These are phyloP conservation scores for Amoeboaphelidium protococcarum DNA, from an alignment of 371 early-diverging fungal species.

Conservation along the genomic window DNA sequence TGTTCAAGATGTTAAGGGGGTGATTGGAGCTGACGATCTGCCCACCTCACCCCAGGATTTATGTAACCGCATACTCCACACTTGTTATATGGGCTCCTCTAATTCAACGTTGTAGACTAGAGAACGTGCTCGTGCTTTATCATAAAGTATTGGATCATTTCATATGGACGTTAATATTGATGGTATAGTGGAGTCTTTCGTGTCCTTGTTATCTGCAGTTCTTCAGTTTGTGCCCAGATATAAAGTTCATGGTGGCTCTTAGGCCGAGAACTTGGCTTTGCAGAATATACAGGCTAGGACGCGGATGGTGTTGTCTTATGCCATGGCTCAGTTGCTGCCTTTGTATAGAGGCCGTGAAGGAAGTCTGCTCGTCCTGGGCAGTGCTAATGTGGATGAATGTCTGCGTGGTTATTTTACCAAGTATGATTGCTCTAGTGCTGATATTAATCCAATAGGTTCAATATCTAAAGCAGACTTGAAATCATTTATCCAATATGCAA, in stretches of 20 bases:
- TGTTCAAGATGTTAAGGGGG: too few relatives aligned
- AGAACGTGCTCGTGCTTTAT: slow-evolving; percentile 43
- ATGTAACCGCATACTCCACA: slow-evolving; percentile 58
- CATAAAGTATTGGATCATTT: slow-evolving; percentile 53
- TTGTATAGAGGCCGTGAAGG: slow-evolving; percentile 52
- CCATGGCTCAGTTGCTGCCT: slow-evolving; percentile 76
- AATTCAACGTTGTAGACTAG: slow-evolving; percentile 73
- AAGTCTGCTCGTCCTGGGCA: slow-evolving; percentile 68
- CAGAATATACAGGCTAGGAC: slow-evolving; percentile 84
- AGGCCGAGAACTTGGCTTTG: slow-evolving; percentile 68
- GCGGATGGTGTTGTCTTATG: slow-evolving; percentile 80
- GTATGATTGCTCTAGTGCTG: slow-evolving; percentile 91
- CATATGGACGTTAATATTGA: slow-evolving; percentile 75
- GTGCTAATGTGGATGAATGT: slow-evolving; percentile 88
- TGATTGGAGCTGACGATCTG: slow-evolving; percentile 17
- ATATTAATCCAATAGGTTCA: slow-evolving; percentile 86
- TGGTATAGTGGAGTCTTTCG: slow-evolving; percentile 38
- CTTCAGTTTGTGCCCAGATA: slow-evolving; percentile 49
- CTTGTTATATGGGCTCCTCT: slow-evolving; percentile 78
- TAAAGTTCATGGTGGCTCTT: slow-evolving; percentile 57
- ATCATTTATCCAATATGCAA: slow-evolving; percentile 36
- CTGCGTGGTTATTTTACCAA: slow-evolving; percentile 90
- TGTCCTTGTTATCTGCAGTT: slow-evolving; percentile 40
- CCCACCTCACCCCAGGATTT: slow-evolving; percentile 58
- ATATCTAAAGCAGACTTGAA: slow-evolving; percentile 74